Evolutionary conservation across 352 stramenopile species (phyloP), one percentile per base, ranked within the genome.

Genomic region (Phytopythium delawarense): DNA sequence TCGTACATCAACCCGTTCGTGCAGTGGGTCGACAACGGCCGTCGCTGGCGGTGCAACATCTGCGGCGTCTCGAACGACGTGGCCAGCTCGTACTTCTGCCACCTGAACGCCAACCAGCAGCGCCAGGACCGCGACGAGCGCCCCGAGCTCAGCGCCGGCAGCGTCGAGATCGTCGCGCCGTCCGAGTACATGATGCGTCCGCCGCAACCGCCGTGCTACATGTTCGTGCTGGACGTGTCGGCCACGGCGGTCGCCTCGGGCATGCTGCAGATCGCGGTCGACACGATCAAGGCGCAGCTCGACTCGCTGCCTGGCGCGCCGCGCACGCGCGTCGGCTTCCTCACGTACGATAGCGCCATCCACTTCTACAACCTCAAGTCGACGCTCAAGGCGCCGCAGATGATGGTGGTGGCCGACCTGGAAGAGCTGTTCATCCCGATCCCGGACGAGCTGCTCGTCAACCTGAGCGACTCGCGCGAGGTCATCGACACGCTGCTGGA

Each of bases 401-500:
- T 96, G 87, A 96, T 96, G 85, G 82, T 96, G 32, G 78, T 96
- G 51, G 79, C 87, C 32, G 87, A 96, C 62, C 67, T 96, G 25
- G 87, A 96, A 39, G 87, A 96, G 48, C 78, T 94, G 1, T 96
- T 96, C 72, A 94, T 94, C 57, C 87, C 87, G n/a, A 94, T 96
- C 49, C 87, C 87, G 15, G 97, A 99, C 66, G 96, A 99, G 75
- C 76, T 99, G 50, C 82, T 99, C 46, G 97, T 99, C 13, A 99
- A 99, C 76, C 72, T 99, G 56, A 91, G 86, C 40, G 86, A 99
- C 66, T 97, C 85, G 44, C 84, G 97, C 40, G 79, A 94, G 13
- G 79, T 98, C 13, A 80, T 99, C 20, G 96, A 99, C 45, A 75
- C 81, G 46, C 92, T 99, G 64, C 84, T 99, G 40, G 96, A 99